Conservation (phyloP, 768 basidiomycete species). For the Mrakia hoshinonis region DNA sequence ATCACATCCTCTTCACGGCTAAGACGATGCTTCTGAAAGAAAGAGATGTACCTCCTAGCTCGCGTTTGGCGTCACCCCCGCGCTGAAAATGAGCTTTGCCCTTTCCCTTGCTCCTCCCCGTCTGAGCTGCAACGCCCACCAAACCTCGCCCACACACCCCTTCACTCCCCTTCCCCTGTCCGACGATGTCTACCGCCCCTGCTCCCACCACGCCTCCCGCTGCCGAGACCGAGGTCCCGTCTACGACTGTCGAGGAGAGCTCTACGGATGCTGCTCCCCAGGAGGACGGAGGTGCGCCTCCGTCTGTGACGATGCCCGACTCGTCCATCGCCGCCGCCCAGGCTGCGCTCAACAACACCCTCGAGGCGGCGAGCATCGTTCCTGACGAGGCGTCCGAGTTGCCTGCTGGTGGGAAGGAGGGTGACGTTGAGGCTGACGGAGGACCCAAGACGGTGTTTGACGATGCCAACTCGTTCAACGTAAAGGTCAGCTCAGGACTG, state of each 20-base stretch:
- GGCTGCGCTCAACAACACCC: constrained; percentile 19
- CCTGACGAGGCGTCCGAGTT: not conserved
- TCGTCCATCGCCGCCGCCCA: constrained; percentile 26
- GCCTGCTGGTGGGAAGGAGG: constrained; percentile 6
- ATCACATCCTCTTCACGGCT: no score
- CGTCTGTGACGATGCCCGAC: constrained; percentile 18
- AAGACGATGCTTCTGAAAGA: no score
- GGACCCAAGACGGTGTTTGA: constrained; percentile 78
- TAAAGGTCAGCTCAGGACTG: constrained; percentile 62
- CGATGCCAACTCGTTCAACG: constrained; percentile 85
- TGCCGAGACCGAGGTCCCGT: constrained; percentile 1
- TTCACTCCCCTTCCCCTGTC: not conserved
- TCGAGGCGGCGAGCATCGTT: constrained; percentile 23
- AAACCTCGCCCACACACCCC: not conserved
- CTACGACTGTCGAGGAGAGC: not conserved
- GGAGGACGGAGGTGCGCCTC: no score
- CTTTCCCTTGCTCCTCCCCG: no score
- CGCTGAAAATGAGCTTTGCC: no score
- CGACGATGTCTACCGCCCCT: not conserved
- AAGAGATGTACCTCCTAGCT: no score
- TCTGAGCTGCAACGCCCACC: no score
- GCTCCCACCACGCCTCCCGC: constrained; percentile 2
- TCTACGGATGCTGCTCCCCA: not conserved
- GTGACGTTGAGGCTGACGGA: not conserved
- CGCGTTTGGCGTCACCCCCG: no score